Conservation (phyloP, 139 green algal genomes). For the Haematococcus lacustris region DNA sequence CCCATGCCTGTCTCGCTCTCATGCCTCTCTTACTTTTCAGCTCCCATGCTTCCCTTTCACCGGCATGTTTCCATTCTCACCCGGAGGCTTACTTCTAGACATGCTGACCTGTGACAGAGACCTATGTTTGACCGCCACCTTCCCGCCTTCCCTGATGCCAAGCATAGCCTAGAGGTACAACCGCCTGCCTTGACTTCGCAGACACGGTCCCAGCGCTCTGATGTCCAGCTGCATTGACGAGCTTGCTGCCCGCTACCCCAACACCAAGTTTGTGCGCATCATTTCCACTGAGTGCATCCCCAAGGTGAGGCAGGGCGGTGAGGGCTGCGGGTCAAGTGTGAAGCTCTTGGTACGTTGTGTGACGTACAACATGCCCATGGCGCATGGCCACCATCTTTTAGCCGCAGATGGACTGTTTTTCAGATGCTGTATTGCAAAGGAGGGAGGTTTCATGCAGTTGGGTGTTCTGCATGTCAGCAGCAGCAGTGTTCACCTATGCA, state of each 20-base stretch:
- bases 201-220: slow-evolving; percentile 51
- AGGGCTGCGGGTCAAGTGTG: not conserved
- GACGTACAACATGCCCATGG: not conserved
- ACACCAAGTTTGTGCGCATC: slow-evolving; percentile 87
- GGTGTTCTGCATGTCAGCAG: not conserved
- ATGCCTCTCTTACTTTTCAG: not conserved
- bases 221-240: slow-evolving; percentile 61
- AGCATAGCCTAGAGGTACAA: not conserved
- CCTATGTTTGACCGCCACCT: too few species aligned
- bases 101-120: too few species aligned
- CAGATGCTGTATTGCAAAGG: not conserved
- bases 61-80: too few species aligned
- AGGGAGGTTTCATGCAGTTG: not conserved
- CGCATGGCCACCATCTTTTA: not conserved
- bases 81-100: too few species aligned
- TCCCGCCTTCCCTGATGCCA: not conserved
- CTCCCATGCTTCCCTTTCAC: not conserved
- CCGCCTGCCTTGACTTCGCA: slow-evolving; percentile 13
- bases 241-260: slow-evolving; percentile 65
- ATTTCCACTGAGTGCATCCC: slow-evolving; percentile 72
- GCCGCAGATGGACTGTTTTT: not conserved
- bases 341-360: not conserved
- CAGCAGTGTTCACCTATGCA: not conserved
- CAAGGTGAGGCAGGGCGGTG: slow-evolving; percentile 7
- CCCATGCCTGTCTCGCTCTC: too few species aligned